Evolutionary conservation across 2,329 filamentous ascomycete genomes (phyloP).

Genomic region (Calonectria henricotiae): DNA sequence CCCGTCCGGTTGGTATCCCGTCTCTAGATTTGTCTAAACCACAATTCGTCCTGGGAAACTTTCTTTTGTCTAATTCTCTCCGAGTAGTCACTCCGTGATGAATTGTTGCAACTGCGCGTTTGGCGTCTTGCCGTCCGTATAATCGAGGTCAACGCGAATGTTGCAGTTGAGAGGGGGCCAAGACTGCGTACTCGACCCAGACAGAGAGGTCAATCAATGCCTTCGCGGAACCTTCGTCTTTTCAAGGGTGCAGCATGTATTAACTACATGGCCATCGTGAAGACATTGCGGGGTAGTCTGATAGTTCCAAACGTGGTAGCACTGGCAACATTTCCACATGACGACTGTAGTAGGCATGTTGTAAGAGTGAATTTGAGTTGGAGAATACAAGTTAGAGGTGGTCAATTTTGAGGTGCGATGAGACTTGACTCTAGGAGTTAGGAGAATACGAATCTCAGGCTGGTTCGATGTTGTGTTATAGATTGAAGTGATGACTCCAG

Average conservation of each 20-base stretch:
- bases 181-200: not conserved
- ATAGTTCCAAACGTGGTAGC: not conserved
- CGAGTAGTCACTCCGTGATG: no score
- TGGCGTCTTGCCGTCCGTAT: not conserved
- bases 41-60: not conserved
- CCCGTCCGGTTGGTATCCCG: not conserved
- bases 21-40: not conserved
- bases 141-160: not conserved
- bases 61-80: not conserved
- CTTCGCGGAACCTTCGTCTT: fast-evolving
- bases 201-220: not conserved
- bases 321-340: not conserved
- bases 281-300: not conserved
- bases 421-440: no score
- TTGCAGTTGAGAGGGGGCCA: not conserved
- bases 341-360: not conserved
- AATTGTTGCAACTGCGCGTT: no score
- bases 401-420: not conserved
- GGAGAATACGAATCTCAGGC: no score
- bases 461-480: no score
- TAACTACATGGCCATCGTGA: not conserved
- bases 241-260: not conserved
- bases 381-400: not conserved
- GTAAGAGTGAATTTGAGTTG: not conserved
- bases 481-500: no score